These are phyloP conservation scores for Myxozyma lipomycoides DNA, from an alignment of 805 yeast genomes.

Conservation along the genomic window DNA sequence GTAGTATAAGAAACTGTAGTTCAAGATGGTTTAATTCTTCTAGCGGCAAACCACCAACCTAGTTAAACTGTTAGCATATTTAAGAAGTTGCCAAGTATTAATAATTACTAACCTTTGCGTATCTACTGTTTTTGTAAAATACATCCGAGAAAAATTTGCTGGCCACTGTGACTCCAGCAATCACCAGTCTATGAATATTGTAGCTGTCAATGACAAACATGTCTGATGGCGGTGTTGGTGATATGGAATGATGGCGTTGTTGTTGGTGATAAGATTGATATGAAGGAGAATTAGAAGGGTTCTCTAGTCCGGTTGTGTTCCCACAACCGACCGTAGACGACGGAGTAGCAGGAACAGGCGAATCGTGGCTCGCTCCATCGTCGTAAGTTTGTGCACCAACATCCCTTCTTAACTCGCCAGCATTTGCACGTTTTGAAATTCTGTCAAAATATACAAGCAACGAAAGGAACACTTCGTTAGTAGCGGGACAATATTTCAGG, in stretches of 20 bases:
- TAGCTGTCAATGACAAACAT: slow-evolving; percentile 92
- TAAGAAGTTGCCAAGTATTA: neutral
- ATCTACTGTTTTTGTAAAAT: slow-evolving; percentile 88
- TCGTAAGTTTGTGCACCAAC: neutral
- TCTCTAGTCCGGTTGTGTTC: slow-evolving; percentile 1
- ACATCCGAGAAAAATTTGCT: slow-evolving; percentile 93
- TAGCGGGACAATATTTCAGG: slow-evolving; percentile 95
- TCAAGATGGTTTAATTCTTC: slow-evolving; percentile 92
- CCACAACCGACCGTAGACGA: slow-evolving; percentile 6
- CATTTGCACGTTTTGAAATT: slow-evolving; percentile 76
- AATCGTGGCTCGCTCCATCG: neutral
- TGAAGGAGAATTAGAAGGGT: slow-evolving; percentile 17
- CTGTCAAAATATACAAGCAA: slow-evolving; percentile 90
- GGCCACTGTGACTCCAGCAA: slow-evolving; percentile 92
- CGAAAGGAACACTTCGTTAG: slow-evolving; percentile 91
- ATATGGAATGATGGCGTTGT: slow-evolving; percentile 34
- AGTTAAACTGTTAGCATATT: neutral
- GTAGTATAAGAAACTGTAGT: slow-evolving; percentile 74
- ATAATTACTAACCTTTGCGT: slow-evolving; percentile 55
- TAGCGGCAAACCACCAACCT: slow-evolving; percentile 82
- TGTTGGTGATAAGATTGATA: slow-evolving; percentile 9
- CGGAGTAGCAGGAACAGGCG: neutral
- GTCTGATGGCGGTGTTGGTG: slow-evolving; percentile 40
- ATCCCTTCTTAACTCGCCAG: slow-evolving; percentile 18
- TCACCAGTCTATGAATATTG: slow-evolving; percentile 89